Evolutionary conservation across 495 filamentous ascomycete genomes (phyloP).

Genomic region (Astrothelium subdiscretum): DNA sequence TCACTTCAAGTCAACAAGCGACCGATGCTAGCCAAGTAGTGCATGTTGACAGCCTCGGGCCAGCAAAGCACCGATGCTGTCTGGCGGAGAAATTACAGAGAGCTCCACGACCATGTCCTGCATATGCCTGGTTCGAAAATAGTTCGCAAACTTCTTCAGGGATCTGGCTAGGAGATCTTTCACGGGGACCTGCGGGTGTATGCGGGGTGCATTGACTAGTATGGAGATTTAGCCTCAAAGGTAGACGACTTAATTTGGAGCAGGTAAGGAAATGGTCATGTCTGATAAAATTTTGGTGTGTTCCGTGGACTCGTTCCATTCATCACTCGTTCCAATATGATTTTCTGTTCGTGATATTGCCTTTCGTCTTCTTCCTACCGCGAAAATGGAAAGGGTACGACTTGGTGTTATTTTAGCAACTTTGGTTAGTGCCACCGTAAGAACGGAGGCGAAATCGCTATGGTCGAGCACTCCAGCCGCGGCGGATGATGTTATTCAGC

Average conservation of each 20-base stretch:
- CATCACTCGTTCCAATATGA: not conserved
- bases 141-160: not conserved
- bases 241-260: not conserved
- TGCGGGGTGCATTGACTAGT: not conserved
- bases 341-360: not conserved
- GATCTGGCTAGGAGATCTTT: not conserved
- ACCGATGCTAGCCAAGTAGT: no score
- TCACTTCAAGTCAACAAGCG: no score
- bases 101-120: not conserved
- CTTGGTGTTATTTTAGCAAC: not conserved
- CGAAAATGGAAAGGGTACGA: not conserved
- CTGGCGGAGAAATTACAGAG: not conserved
- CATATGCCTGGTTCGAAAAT: not conserved
- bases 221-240: not conserved
- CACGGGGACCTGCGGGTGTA: not conserved
- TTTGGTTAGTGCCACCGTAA: not conserved
- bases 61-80: not conserved
- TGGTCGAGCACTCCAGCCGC: slow-evolving; percentile 8
- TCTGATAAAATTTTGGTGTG: not conserved
- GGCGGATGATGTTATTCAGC: slow-evolving; percentile 6
- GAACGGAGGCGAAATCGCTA: slow-evolving; percentile 3
- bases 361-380: not conserved
- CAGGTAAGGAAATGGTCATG: not conserved
- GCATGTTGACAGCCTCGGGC: no score
- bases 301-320: not conserved